Evolutionary conservation across 192 early-diverging fungal genomes (phyloP), one percentile per base, ranked within the genome.

Genomic region (Helicostylum pulchrum): DNA sequence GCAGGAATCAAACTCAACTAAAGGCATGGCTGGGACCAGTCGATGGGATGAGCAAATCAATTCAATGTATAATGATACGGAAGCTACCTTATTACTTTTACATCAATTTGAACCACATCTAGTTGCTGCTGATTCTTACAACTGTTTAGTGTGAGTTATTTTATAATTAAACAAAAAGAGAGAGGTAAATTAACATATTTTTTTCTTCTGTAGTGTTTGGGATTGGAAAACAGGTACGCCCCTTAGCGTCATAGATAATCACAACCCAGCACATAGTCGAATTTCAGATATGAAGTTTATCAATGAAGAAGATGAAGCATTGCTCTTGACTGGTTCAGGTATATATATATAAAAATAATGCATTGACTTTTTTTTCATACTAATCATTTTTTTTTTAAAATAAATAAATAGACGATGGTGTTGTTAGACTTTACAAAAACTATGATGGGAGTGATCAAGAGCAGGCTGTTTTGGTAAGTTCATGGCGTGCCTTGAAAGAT

Each of bases 51-150:
- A 83, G 17, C 78, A 77, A 45, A 67, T 78, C 42, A 71, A 72
- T 19, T 65, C 77, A 1, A 77, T 83, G 55, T 76, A 83, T 70
- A 80, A 80, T 64, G 80, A 82, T 36, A 74, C 78, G 0, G 73
- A 78, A 23, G 78, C 80, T 6, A 82, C 71, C 43, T 68, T 77
- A 54, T 61, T 90, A 20, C 68, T 84, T 2, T 87, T 95, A 77
- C 96, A 98, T 70, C 85, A 87, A 50, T 92, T 88, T 67, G 94
- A 97, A 72, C 85, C 88, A 17, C 91, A 96, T 72, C 76, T 94
- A 39, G 77, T 94, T 2, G 86, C 85, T 43, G 87, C 92, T 8
- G 89, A 92, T 67, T 81, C 83, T 26, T 79, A 81, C 48, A 83
- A 90, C 34, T 83, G 76, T 47, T 79, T 90, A 36, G 87, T 79